phyloP scores from a whole-genome alignment of 228 moss, liverwort and hornwort genomes.

The Sphagnum magellanicum region DNA sequence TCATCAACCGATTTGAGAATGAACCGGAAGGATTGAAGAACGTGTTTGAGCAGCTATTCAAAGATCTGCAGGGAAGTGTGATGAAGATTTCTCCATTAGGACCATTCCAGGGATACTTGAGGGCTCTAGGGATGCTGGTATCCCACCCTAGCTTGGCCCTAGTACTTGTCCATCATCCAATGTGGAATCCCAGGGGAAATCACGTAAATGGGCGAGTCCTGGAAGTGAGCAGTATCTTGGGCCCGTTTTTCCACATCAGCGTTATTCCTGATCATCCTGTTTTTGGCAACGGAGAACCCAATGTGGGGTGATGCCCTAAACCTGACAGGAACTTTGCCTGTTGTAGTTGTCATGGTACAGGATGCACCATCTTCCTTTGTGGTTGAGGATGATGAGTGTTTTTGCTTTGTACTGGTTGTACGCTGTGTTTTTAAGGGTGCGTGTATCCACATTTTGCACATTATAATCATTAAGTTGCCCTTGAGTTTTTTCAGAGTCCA shows the following conservation, averaged over 20 bases:
- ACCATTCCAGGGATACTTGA: slow-evolving; percentile 71
- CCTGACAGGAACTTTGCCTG: not conserved
- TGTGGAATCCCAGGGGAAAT: slow-evolving; percentile 63
- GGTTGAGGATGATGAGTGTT: no score
- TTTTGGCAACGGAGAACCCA: slow-evolving; percentile 79
- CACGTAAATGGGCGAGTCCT: slow-evolving; percentile 66
- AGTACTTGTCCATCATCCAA: slow-evolving; percentile 71
- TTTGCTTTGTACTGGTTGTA: no score
- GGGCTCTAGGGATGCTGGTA: slow-evolving; percentile 63
- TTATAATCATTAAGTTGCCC: no score
- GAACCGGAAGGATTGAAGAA: slow-evolving; percentile 58
- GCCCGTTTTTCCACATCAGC: slow-evolving; percentile 94
- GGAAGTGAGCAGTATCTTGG: slow-evolving; percentile 84
- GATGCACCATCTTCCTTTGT: no score
- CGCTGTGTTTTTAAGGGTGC: no score
- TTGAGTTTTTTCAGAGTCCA: no score
- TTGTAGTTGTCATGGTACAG: no score
- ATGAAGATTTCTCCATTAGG: slow-evolving; percentile 76
- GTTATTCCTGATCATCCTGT: slow-evolving; percentile 79
- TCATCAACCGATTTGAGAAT: slow-evolving; percentile 80
- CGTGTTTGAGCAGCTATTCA: slow-evolving; percentile 67
- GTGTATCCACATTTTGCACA: no score
- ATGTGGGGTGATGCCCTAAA: slow-evolving; percentile 64
- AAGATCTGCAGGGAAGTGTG: slow-evolving; percentile 62
- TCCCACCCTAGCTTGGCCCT: slow-evolving; percentile 61